Evolutionary conservation across 2,329 filamentous ascomycete species (phyloP).

Genomic region (Penicillium sp.): DNA sequence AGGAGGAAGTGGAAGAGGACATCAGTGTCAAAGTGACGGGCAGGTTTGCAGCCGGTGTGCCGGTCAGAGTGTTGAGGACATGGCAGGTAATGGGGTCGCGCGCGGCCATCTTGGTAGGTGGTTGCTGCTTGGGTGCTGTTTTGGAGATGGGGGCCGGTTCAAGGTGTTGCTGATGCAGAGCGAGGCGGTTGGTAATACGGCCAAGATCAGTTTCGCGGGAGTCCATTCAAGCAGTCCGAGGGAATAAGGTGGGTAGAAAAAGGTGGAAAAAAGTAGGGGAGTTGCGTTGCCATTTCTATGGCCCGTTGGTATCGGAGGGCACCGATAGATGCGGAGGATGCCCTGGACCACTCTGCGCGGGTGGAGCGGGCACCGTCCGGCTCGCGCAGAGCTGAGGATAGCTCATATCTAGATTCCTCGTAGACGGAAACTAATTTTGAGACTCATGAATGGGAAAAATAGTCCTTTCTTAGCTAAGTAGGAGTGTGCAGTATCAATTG

Average conservation of each 20-base stretch:
- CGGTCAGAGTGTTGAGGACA: conserved; percentile 50
- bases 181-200: conserved; percentile 33
- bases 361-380: not conserved
- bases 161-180: conserved; percentile 36
- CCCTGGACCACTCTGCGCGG: conserved; percentile 13
- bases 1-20: conserved; percentile 47
- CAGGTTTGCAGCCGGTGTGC: conserved; percentile 45
- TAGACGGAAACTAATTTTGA: not conserved
- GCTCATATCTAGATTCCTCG: not conserved
- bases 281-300: conserved; percentile 16
- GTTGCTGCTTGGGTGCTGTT: conserved; percentile 11
- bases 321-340: conserved; percentile 33
- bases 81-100: conserved; percentile 52
- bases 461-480: not conserved
- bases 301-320: conserved; percentile 33
- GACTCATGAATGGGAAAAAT: not conserved
- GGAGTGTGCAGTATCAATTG: not conserved
- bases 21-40: conserved; percentile 56
- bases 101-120: conserved; percentile 29
- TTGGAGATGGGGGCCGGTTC: conserved; percentile 8
- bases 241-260: conserved; percentile 3
- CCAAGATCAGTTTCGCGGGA: conserved; percentile 19
- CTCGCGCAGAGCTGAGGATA: not conserved
- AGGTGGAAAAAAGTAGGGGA: conserved; percentile 1
- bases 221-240: conserved; percentile 21